These are phyloP conservation scores for Verbascum thapsus DNA, from an alignment of 257 asterid species.

Conservation along the genomic window DNA sequence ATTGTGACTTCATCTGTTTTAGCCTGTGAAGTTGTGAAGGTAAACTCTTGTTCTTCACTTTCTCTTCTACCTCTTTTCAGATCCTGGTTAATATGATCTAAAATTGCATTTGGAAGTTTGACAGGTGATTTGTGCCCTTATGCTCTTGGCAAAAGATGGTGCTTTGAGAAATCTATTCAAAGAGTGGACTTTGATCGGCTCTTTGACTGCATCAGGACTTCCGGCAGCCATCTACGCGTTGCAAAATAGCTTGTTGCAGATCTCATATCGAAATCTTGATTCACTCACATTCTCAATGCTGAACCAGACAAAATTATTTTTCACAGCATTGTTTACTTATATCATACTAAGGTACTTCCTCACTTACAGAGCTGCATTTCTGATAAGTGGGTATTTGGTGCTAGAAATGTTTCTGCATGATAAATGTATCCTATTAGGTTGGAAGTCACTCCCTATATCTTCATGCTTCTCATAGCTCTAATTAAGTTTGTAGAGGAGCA, in stretches of 20 bases:
- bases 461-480: background rate
- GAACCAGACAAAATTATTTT: constrained; percentile 95
- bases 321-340: constrained; percentile 87
- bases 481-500: background rate
- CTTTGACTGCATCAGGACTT: constrained; percentile 91
- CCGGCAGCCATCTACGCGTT: constrained; percentile 97
- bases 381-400: background rate
- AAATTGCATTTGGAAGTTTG: constrained; percentile 32
- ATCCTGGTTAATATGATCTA: constrained; percentile 9
- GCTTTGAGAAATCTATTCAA: constrained; percentile 58
- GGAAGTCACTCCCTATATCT: constrained; percentile 13
- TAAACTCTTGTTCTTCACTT: constrained; percentile 34
- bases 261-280: constrained; percentile 87
- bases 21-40: constrained; percentile 89
- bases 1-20: constrained; percentile 88
- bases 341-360: constrained; percentile 73
- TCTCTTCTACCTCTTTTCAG: constrained; percentile 5
- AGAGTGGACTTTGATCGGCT: constrained; percentile 84
- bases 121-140: constrained; percentile 81
- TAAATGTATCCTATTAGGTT: constrained; percentile 17
- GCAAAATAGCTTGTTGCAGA: constrained; percentile 95
- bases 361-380: constrained; percentile 23
- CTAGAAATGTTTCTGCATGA: constrained; percentile 17
- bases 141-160: constrained; percentile 83
- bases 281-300: constrained; percentile 94